Conservation (phyloP, 805 yeast genomes). For the Zygotorulaspora chibaensis region DNA sequence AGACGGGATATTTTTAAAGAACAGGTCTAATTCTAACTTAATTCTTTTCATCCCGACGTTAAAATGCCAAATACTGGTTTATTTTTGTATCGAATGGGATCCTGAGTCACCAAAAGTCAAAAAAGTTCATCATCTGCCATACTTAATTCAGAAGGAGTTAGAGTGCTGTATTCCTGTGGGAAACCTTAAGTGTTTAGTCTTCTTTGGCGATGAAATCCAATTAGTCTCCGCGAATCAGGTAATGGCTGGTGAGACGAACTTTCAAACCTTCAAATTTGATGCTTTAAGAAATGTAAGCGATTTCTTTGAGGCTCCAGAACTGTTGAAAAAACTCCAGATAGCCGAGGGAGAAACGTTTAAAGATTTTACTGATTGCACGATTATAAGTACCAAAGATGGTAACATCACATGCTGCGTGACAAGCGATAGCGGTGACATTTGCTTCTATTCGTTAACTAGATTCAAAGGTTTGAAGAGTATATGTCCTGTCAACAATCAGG, state of each 20-base stretch:
- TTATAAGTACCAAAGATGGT: constrained; percentile 25
- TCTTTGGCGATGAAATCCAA: constrained; percentile 11
- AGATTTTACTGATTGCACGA: constrained; percentile 18
- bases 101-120: constrained; percentile 14
- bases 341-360: constrained; percentile 4
- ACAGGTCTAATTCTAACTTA: constrained; percentile 9
- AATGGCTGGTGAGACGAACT: constrained; percentile 29
- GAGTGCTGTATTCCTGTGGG: constrained; percentile 22
- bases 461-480: constrained; percentile 28
- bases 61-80: constrained; percentile 19
- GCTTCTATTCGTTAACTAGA: constrained; percentile 24
- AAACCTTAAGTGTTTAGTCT: constrained; percentile 15
- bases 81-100: constrained; percentile 30
- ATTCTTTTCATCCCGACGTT: constrained; percentile 22
- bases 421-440: constrained; percentile 10
- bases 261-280: constrained; percentile 7
- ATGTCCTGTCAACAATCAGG: constrained; percentile 10
- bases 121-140: constrained; percentile 27
- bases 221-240: constrained; percentile 29
- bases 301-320: constrained; percentile 19
- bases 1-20: constrained; percentile 19
- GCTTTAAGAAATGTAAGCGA: constrained; percentile 18
- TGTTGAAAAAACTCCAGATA: constrained; percentile 18
- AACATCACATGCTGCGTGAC: constrained; percentile 21
- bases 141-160: constrained; percentile 17